Evolutionary conservation across 345 rosid genomes (phyloP), one percentile per base, ranked within the genome.

Genomic region (Euphorbia tirucalli): DNA sequence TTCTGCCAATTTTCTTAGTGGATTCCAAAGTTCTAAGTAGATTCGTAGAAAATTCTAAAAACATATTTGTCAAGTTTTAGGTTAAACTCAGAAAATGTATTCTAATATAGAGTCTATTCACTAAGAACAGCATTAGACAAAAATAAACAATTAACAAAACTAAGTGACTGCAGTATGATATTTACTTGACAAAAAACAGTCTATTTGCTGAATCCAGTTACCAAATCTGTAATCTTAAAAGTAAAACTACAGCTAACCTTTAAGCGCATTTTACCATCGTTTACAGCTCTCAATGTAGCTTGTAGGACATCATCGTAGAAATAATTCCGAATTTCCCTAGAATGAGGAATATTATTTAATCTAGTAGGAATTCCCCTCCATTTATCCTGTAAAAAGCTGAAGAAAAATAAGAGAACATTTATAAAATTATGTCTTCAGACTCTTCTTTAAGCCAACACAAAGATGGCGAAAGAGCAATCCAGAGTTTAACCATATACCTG

Each of bases 351-450:
- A 71, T 93, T 93, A 78, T 93, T 93, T 87, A 93, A 75, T 73
- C 92, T 85, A 25, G 96, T 93, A 6, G 98, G 97, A 78, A 93
- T 90, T 77, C 98, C 98, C 78, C 89, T 85, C 98, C 98, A 93
- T 28, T 82, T 87, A 49, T 80, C 92, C 98, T 90, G 87, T 52
- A 86, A 73, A 78, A 70, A 61, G 71, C 73, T 65, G 82, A 72
- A 73, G 62, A 71, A 83, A 74, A 76, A 83, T 79, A 54, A 78
- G 82, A 78, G 65, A 71, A 56, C 21, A 74, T 62, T 74, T 41
- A 72, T 66, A 73, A 25, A 68, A 61, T 61, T 59, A 68, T 68
- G 67, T 31, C 68, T 32, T 19, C 62, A 11, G 70, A 55, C 16
- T 63, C 54, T n/a, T 32, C 19, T 50, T 58, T 37, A 43, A 39